phyloP scores from a whole-genome alignment of 2,329 filamentous ascomycete species.

The Pleoardoris graminearum region DNA sequence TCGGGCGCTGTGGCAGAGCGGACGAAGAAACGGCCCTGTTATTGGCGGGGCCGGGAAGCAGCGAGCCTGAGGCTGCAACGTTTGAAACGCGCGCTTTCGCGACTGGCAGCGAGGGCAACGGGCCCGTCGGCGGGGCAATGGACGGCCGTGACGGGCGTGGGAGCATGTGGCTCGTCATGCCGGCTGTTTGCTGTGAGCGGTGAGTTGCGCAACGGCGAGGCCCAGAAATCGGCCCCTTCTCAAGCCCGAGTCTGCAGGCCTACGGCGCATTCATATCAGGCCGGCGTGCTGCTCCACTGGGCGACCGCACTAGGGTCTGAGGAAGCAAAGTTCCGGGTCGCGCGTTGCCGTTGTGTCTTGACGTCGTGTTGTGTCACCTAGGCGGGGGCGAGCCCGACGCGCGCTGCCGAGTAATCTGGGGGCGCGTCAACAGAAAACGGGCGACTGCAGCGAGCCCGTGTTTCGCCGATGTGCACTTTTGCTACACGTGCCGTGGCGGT shows the following conservation, averaged over 20 bases:
- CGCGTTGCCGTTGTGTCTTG: constrained; percentile 15
- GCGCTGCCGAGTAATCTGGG: constrained; percentile 4
- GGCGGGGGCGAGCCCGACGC: constrained; percentile 17
- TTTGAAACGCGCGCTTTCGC: constrained; percentile 68
- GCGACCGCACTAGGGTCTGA: constrained; percentile 6
- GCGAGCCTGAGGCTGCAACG: constrained; percentile 30
- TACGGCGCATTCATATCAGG: constrained; percentile 34
- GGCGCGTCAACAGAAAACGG: constrained; percentile 1
- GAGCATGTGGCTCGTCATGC: constrained; percentile 61
- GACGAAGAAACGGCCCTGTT: constrained; percentile 41
- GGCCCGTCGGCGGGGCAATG: constrained; percentile 69
- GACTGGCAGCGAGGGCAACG: constrained; percentile 74
- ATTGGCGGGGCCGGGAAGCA: constrained; percentile 31
- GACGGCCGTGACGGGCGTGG: constrained; percentile 65
- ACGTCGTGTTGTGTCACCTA: constrained; percentile 19
- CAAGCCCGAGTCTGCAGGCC: constrained; percentile 19
- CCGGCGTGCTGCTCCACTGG: constrained; percentile 13
- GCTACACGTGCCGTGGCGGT: constrained; percentile 11
- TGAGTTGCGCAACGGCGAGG: constrained; percentile 10
- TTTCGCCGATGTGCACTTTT: constrained; percentile 6
- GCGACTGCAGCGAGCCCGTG: constrained; percentile 10
- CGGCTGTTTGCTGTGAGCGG: constrained; percentile 11
- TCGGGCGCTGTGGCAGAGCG: constrained; percentile 33
- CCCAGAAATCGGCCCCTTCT: constrained; percentile 17
- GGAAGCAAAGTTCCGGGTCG: constrained; percentile 6